phyloP scores from a whole-genome alignment of 495 filamentous ascomycete genomes.

The Neurospora sp. region DNA sequence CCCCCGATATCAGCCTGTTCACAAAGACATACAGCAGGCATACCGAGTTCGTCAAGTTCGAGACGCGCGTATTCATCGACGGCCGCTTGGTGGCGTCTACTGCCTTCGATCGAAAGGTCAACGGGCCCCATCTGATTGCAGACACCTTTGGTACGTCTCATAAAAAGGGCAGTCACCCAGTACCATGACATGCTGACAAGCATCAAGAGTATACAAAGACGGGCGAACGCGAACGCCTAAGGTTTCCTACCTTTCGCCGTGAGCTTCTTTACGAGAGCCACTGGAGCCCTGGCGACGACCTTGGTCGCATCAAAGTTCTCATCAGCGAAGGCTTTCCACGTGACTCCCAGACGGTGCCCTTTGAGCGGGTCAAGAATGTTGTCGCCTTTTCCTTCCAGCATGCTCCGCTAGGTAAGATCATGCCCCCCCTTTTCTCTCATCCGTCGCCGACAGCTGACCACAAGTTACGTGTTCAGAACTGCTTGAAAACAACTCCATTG shows the following conservation, averaged over 20 bases:
- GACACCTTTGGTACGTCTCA: slow-evolving; percentile 36
- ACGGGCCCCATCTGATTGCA: slow-evolving; percentile 49
- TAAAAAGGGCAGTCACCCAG: neutral
- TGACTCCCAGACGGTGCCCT: slow-evolving; percentile 39
- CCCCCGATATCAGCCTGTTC: slow-evolving; percentile 50
- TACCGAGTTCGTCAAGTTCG: slow-evolving; percentile 51
- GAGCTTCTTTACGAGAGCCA: slow-evolving; percentile 60
- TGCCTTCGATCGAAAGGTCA: slow-evolving; percentile 42
- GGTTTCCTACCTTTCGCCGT: slow-evolving; percentile 64
- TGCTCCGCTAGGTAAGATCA: slow-evolving; percentile 59
- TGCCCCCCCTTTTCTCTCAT: neutral
- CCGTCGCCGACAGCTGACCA: neutral
- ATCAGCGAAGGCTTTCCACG: slow-evolving; percentile 62
- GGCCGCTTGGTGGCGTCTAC: slow-evolving; percentile 53
- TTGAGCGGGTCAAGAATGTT: slow-evolving; percentile 63
- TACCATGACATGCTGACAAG: neutral
- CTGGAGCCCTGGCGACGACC: slow-evolving; percentile 61
- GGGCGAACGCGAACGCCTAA: slow-evolving; percentile 52
- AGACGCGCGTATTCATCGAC: slow-evolving; percentile 62
- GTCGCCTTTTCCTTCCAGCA: slow-evolving; percentile 80
- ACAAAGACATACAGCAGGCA: slow-evolving; percentile 51
- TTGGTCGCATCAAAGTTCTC: slow-evolving; percentile 68
- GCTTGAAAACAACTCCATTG: slow-evolving; percentile 66
- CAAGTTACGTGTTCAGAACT: slow-evolving; percentile 37
- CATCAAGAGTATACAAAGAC: slow-evolving; percentile 48